phyloP scores from a whole-genome alignment of 2,329 filamentous ascomycete genomes.

The Trichoderma hamatum region DNA sequence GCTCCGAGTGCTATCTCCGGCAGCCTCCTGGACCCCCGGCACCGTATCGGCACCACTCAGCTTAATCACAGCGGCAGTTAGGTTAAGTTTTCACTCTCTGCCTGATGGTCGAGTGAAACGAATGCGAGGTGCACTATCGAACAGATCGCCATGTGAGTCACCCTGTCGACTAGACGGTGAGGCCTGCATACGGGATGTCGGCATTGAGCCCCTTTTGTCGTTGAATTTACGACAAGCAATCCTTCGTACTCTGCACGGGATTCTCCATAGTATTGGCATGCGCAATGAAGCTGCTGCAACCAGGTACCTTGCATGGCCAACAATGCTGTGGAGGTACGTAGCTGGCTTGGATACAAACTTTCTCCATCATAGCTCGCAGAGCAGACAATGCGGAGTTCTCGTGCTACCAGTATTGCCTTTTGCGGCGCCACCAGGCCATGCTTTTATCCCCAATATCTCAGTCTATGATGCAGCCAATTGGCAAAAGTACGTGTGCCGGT shows the following conservation, averaged over 20 bases:
- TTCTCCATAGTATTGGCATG: background rate
- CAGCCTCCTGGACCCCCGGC: slow-evolving; percentile 4
- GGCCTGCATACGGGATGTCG: background rate
- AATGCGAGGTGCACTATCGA: background rate
- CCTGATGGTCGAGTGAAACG: background rate
- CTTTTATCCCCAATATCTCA: background rate
- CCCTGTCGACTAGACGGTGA: slow-evolving; percentile 2
- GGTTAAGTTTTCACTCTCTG: background rate
- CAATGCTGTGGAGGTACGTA: background rate
- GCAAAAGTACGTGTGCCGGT: background rate
- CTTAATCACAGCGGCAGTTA: background rate
- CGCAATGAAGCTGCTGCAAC: background rate
- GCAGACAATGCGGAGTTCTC: background rate
- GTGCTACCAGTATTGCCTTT: background rate
- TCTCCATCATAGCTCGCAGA: background rate
- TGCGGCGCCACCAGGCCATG: background rate
- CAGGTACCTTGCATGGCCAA: background rate
- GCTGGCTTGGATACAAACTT: background rate
- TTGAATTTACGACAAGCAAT: background rate
- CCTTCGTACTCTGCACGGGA: background rate
- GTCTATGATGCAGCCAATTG: slow-evolving; percentile 7
- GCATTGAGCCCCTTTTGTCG: background rate
- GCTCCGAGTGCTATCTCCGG: slow-evolving; percentile 21
- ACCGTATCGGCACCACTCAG: slow-evolving; percentile 11
- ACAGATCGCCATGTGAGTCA: background rate